Conservation (phyloP, 2,329 filamentous ascomycete species). For the Fusarium sp. region DNA sequence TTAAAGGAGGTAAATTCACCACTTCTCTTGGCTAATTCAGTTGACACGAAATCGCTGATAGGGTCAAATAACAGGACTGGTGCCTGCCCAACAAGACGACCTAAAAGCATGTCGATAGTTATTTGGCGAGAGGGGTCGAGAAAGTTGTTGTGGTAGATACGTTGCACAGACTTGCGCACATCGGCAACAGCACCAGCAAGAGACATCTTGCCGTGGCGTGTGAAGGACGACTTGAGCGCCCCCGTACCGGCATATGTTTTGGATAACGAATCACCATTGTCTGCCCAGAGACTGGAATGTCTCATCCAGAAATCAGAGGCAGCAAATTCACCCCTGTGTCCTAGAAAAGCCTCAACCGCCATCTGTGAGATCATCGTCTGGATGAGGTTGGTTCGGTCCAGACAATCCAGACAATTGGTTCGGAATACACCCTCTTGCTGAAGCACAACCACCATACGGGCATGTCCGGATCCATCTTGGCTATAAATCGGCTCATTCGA, state of each 20-base stretch:
- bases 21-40: constrained; percentile 77
- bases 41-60: constrained; percentile 88
- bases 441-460: constrained; percentile 75
- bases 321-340: constrained; percentile 76
- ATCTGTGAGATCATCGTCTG: constrained; percentile 96
- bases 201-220: constrained; percentile 94
- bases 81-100: constrained; percentile 83
- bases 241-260: constrained; percentile 98
- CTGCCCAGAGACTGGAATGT: constrained; percentile 94
- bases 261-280: constrained; percentile 94
- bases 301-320: constrained; percentile 89
- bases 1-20: constrained; percentile 82
- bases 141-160: constrained; percentile 98
- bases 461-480: constrained; percentile 53
- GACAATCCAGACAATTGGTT: constrained; percentile 95
- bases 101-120: constrained; percentile 93
- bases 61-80: constrained; percentile 92
- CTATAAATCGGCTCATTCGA: constrained; percentile 66
- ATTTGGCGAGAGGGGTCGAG: constrained; percentile 92
- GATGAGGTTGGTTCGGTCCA: constrained; percentile 95
- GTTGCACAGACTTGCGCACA: constrained; percentile 91
- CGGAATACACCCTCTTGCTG: constrained; percentile 97
- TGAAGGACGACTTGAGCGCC: constrained; percentile 95
- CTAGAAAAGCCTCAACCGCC: constrained; percentile 87
- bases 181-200: constrained; percentile 94